Percentiles rank a stretch among this genome's conserved stretches.
phyloP scores from a whole-genome alignment of 2,329 filamentous ascomycete species.

The Parastagonospora nodorum region DNA sequence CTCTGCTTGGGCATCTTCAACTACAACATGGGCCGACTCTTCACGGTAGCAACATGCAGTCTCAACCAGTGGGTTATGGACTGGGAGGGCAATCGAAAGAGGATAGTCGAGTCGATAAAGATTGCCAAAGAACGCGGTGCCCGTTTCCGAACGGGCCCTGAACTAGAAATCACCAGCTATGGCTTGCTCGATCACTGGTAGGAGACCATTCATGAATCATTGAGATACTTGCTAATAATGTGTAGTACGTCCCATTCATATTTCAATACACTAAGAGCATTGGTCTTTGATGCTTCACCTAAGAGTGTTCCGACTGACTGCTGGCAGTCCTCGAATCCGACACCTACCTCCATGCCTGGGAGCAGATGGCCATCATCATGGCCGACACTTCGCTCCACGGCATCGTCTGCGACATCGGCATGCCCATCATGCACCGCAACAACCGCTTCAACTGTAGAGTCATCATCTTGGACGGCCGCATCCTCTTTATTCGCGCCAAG shows the following conservation, averaged over 20 bases:
- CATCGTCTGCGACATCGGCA: constrained; percentile 52
- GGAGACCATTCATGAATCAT: not conserved
- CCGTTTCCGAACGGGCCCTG: constrained; percentile 36
- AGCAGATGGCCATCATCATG: constrained; percentile 67
- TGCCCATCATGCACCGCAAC: constrained; percentile 63
- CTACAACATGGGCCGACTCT: constrained; percentile 19
- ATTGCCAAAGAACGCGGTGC: constrained; percentile 43
- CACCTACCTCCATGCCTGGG: constrained; percentile 48
- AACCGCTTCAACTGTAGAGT: constrained; percentile 67
- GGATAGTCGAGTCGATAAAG: constrained; percentile 66
- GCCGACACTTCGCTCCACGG: constrained; percentile 63
- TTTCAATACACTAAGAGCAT: too few species aligned
- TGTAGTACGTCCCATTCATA: too few species aligned
- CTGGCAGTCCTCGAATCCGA: constrained; percentile 11
- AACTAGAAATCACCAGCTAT: constrained; percentile 51
- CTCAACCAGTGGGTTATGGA: constrained; percentile 37
- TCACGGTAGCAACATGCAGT: constrained; percentile 37
- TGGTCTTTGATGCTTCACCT: too few species aligned
- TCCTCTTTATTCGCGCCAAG: constrained; percentile 75
- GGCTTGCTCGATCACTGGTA: constrained; percentile 60
- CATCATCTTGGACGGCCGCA: constrained; percentile 68
- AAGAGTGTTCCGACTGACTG: not conserved
- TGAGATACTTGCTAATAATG: not conserved
- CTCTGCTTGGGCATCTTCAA: not conserved
- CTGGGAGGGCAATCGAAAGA: constrained; percentile 62